Percentiles rank a stretch among this genome's conserved stretches.
Conservation (phyloP, 2,329 filamentous ascomycete genomes). For the Claviceps sp. region DNA sequence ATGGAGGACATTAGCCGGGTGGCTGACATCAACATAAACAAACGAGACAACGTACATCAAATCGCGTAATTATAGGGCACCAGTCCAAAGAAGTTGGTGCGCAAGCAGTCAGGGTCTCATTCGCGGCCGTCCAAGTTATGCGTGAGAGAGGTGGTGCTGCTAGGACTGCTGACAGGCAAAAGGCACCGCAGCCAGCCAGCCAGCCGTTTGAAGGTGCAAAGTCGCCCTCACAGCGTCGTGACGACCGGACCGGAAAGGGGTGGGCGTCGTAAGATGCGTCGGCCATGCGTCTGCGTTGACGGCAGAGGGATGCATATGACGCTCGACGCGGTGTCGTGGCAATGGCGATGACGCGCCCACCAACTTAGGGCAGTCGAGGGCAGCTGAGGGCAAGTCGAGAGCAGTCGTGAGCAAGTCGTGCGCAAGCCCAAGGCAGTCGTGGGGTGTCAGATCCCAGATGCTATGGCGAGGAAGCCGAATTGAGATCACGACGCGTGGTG, state of each 20-base stretch:
- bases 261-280: not conserved
- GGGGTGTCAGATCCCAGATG: too few relatives aligned
- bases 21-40: not conserved
- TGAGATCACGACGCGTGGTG: not conserved
- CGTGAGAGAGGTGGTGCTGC: not conserved
- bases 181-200: not conserved
- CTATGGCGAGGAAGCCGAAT: not conserved
- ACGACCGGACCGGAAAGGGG: not conserved
- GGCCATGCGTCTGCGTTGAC: not conserved
- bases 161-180: not conserved
- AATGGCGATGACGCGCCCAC: not conserved
- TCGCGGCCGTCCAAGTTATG: not conserved
- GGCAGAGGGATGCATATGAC: not conserved
- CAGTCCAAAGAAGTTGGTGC: constrained; percentile 2
- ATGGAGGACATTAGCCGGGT: not conserved
- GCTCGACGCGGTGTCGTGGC: not conserved
- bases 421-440: not conserved
- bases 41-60: constrained; percentile 4
- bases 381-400: not conserved
- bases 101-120: constrained; percentile 2
- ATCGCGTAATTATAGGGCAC: constrained; percentile 1
- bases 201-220: not conserved
- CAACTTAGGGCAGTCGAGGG: not conserved
- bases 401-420: too few relatives aligned
- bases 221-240: not conserved